phyloP scores from a whole-genome alignment of 331 rosid species.

The Cucumis variabilis region DNA sequence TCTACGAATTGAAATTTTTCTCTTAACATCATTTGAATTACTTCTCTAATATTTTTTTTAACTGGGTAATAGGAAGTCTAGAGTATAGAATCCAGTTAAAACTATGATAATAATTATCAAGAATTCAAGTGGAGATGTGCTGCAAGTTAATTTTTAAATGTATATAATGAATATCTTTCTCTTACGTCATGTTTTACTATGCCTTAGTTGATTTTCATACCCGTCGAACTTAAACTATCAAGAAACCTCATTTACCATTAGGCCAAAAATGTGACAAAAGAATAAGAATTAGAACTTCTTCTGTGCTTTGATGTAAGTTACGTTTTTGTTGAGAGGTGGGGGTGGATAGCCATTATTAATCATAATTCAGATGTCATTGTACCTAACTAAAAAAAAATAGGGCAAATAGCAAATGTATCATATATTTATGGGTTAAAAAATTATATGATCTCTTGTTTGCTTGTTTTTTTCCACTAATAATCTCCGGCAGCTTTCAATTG shows the following conservation, averaged over 20 bases:
- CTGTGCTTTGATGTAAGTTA: not conserved
- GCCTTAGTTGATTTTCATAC: constrained; percentile 2
- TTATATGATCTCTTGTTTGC: no score
- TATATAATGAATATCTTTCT: not conserved
- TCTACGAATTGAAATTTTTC: no score
- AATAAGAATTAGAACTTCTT: not conserved
- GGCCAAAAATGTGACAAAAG: not conserved
- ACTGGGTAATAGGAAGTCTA: no score
- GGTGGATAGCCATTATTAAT: not conserved
- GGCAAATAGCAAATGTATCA: not conserved
- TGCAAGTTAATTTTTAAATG: not conserved
- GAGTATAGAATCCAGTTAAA: no score
- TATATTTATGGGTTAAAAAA: not conserved
- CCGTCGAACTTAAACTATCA: not conserved
- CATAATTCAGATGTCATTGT: not conserved
- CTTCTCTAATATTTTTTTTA: no score
- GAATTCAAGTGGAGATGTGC: constrained; percentile 10
- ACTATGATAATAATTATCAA: no score
- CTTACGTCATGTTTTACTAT: not conserved
- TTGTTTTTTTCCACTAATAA: no score
- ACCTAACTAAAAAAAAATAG: not conserved
- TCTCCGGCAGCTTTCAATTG: no score
- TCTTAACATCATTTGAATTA: no score
- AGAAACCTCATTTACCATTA: not conserved
- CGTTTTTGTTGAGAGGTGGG: not conserved